Evolutionary conservation across 169 alveolate genomes (phyloP).

Genomic region (Cryptosporidium bovis): DNA sequence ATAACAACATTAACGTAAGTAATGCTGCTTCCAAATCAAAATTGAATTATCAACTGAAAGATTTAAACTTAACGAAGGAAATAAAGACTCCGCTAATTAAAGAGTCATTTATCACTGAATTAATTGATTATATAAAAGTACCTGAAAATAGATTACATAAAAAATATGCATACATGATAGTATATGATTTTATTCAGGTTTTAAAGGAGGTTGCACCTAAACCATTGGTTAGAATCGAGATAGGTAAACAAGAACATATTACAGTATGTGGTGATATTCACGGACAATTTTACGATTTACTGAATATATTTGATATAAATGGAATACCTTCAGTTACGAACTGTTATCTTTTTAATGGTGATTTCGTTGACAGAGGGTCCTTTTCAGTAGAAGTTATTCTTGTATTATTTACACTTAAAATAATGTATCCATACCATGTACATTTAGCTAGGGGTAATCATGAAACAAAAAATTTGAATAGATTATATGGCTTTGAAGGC

Average conservation of each 20-base stretch:
- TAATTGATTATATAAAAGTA: conserved; percentile 86
- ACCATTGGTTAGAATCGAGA: conserved; percentile 89
- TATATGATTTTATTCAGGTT: conserved; percentile 89
- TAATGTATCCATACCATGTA: conserved; percentile 93
- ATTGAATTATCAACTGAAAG: background rate
- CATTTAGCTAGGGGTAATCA: conserved; percentile 99
- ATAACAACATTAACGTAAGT: background rate
- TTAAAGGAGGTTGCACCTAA: conserved; percentile 83
- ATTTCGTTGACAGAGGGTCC: conserved; percentile 99
- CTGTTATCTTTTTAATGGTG: conserved; percentile 99
- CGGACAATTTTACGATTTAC: conserved; percentile 98
- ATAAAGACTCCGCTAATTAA: conserved; percentile 2
- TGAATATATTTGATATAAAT: conserved; percentile 95
- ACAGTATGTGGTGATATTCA: conserved; percentile 99
- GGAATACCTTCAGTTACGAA: conserved; percentile 95
- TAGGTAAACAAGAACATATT: conserved; percentile 91
- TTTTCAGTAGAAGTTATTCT: conserved; percentile 96
- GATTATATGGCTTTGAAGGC: conserved; percentile 98
- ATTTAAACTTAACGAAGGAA: conserved; percentile 7
- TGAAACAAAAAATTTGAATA: conserved; percentile 96
- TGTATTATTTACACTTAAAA: conserved; percentile 90
- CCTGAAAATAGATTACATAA: conserved; percentile 94
- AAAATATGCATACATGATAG: conserved; percentile 90
- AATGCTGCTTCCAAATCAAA: background rate
- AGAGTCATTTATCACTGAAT: conserved; percentile 78